Evolutionary conservation across 139 green algal species (phyloP), one percentile per base, ranked within the genome.

Genomic region (Coccomyxa sp.): DNA sequence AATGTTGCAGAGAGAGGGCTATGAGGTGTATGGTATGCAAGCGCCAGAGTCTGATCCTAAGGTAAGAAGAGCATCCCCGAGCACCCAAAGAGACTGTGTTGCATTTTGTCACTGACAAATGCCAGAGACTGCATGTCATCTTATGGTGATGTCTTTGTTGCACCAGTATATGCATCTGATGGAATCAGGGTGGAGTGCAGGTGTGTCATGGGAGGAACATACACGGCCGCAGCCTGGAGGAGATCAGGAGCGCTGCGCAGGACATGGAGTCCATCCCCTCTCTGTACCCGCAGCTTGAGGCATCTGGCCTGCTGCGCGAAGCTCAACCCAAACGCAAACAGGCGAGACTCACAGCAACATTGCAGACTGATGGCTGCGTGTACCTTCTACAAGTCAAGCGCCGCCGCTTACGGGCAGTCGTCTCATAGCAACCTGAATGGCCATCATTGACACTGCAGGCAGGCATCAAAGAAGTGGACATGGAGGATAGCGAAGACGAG

Each of bases 21-120:
- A 89, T 68, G 88, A 93, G 82, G 82, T 89, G 35, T 93, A 85
- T 38, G 81, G 90, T 37, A 50, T 86, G 41, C 79, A 89, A 79
- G 83, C 84, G 22, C 69, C 84, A 10, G 81, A 87, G 39, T 55
- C 31, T 0, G 82, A 88, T 58, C 81, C 85, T 0, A 68, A 78
- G 38, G 41, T 80, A 73, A n/a, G 77, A n/a, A n/a, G 68, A 37
- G 1, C 24, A 16, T 35, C 5, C 29, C 14, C 68, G 24, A 22
- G 29, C 31, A 72, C 22, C n/a, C 22, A 22, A 2, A 37, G 29
- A 35, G n/a, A 7, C 31, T 10, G 50, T 72, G 14, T 8, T 72
- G 6, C 34, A 27, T 36, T 10, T 2, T 22, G 29, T 10, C 16
- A 55, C 10, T 22, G 33, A 34, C 14, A 41, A 16, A n/a, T 74